A percentile compares a stretch with the other conserved stretches of the same genome.
Conservation (phyloP, 2,329 filamentous ascomycete species). For the Pseudocercospora eumusae region DNA sequence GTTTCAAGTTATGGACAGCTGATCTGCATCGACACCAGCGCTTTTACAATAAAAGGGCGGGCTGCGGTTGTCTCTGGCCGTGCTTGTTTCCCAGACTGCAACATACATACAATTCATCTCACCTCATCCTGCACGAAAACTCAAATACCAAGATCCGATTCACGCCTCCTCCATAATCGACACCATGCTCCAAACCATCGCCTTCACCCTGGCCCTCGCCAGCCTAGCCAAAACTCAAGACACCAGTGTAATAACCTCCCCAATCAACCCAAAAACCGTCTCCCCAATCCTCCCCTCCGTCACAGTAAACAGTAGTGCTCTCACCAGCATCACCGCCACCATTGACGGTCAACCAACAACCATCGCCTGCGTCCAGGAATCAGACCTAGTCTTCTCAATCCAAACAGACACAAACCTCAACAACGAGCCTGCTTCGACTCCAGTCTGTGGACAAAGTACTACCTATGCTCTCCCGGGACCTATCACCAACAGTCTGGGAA, state of each 20-base stretch:
- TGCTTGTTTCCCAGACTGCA: neutral
- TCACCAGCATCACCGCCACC: constrained; percentile 7
- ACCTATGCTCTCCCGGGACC: neutral
- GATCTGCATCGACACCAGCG: neutral
- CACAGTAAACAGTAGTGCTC: constrained; percentile 14
- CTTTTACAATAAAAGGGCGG: no score
- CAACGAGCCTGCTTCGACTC: constrained; percentile 18
- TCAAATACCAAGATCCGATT: no score
- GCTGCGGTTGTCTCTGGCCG: neutral
- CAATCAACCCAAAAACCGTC: constrained; percentile 16
- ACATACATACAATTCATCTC: neutral
- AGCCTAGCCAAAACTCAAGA: constrained; percentile 16
- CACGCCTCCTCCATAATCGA: no score
- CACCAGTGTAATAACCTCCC: neutral
- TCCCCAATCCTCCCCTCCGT: constrained; percentile 14
- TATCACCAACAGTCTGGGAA: neutral
- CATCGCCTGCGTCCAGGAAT: constrained; percentile 17
- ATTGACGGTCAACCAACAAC: neutral
- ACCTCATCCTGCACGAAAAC: neutral
- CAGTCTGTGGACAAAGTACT: constrained; percentile 13
- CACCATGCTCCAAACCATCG: constrained; percentile 16
- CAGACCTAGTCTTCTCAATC: constrained; percentile 24
- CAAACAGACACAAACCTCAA: constrained; percentile 26
- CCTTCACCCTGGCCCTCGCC: constrained; percentile 12
- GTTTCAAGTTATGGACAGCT: constrained; percentile 10